A percentile compares a stretch with the other conserved stretches of the same genome.
These are phyloP conservation scores for Dichomitus squalens DNA, from an alignment of 1,284 basidiomycete species.

Conservation along the genomic window DNA sequence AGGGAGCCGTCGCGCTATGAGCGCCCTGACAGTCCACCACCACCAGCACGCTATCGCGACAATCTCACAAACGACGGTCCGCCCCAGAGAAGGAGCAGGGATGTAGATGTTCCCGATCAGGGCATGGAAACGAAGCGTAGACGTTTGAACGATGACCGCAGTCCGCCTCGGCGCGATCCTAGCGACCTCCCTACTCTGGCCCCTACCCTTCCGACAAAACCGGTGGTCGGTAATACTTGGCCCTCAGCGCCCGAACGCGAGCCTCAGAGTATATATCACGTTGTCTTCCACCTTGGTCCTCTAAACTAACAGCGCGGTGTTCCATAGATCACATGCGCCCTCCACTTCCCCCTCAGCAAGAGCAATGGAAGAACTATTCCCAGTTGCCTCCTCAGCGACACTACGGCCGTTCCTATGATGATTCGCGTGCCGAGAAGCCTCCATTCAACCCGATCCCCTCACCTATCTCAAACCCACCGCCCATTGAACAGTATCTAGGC, in stretches of 20 bases:
- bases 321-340: constrained; percentile 23
- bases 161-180: constrained; percentile 25
- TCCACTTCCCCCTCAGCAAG: constrained; percentile 25
- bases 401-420: not conserved
- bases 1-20: constrained; percentile 23
- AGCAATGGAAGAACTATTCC: constrained; percentile 14
- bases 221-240: constrained; percentile 9
- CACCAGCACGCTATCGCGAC: constrained; percentile 17
- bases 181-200: constrained; percentile 16
- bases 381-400: not conserved
- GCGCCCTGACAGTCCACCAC: constrained; percentile 19
- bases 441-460: not conserved
- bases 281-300: not conserved
- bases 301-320: not conserved
- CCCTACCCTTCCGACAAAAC: constrained; percentile 24
- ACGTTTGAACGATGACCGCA: constrained; percentile 32
- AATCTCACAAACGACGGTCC: constrained; percentile 26
- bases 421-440: not conserved
- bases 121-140: constrained; percentile 35
- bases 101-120: constrained; percentile 21
- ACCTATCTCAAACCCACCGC: no score
- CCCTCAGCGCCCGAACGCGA: not conserved
- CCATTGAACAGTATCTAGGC: not conserved
- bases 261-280: constrained; percentile 10
- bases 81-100: constrained; percentile 34